These are phyloP conservation scores for Penicillium bialowiezense DNA, from an alignment of 495 filamentous ascomycete genomes.

Conservation along the genomic window DNA sequence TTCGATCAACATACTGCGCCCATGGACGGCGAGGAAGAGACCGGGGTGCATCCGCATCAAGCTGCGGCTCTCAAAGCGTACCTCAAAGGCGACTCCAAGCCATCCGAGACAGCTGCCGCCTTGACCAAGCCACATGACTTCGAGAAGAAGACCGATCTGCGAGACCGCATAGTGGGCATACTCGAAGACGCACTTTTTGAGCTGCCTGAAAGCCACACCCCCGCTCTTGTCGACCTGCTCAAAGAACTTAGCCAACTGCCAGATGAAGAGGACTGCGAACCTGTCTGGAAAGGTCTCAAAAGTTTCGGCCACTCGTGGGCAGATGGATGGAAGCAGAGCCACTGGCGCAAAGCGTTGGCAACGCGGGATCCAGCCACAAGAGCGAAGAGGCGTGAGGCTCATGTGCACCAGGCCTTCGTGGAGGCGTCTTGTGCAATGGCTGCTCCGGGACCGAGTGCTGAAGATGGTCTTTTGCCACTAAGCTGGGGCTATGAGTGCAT, in stretches of 20 bases:
- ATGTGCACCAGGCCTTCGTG: constrained; percentile 7
- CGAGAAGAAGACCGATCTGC: constrained; percentile 4
- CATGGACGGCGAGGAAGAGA: constrained; percentile 10
- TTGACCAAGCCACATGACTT: constrained; percentile 2
- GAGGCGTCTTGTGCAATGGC: constrained; percentile 8
- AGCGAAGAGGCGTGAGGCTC: constrained; percentile 2
- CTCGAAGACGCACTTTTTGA: constrained; percentile 8
- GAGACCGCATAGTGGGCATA: constrained; percentile 3
- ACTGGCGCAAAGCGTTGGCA: constrained; percentile 5
- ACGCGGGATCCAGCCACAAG: constrained; percentile 7
- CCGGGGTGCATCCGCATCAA: constrained; percentile 4
- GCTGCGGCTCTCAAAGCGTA: constrained; percentile 9
- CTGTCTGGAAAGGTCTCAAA: constrained; percentile 2
- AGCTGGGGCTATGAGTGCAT: constrained; percentile 9
- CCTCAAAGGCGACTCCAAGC: constrained; percentile 4
- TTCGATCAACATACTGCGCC: constrained; percentile 7
- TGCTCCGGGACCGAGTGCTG: constrained; percentile 3
- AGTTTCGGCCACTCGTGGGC: constrained; percentile 5
- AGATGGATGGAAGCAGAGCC: constrained; percentile 8
- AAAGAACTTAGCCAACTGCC: constrained; percentile 1
- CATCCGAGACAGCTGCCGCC: constrained; percentile 6
- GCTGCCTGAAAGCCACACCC: constrained; percentile 2
- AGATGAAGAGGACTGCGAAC: constrained; percentile 4
- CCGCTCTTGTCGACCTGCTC: constrained; percentile 2
- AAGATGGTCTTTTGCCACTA: constrained; percentile 8